A percentile compares a stretch with the other conserved stretches of the same genome.
Conservation (phyloP, 2,329 filamentous ascomycete species). For the Diplodia scrobiculata region DNA sequence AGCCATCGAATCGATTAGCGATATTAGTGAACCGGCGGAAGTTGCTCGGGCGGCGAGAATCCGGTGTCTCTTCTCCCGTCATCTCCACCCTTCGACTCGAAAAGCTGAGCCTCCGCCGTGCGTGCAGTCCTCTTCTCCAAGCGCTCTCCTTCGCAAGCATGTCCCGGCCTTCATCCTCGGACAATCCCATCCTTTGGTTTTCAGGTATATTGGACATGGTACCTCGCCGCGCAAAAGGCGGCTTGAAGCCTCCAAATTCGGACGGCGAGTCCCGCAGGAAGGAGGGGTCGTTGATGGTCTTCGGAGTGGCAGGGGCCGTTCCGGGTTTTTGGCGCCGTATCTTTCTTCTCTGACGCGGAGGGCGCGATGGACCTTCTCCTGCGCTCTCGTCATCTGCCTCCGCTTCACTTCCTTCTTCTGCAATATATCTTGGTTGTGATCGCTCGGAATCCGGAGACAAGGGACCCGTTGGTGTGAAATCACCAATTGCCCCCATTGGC, state of each 20-base stretch:
- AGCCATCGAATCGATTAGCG: conserved; percentile 40
- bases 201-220: conserved; percentile 55
- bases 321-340: conserved; percentile 61
- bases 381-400: conserved; percentile 82
- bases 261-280: conserved; percentile 50
- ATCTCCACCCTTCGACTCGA: conserved; percentile 41
- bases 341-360: conserved; percentile 61
- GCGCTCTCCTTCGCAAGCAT: conserved; percentile 50
- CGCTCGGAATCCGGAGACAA: conserved; percentile 54
- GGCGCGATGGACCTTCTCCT: conserved; percentile 61
- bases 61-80: conserved; percentile 38
- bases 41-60: conserved; percentile 48
- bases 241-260: conserved; percentile 44
- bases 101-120: conserved; percentile 27
- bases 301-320: conserved; percentile 66
- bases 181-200: conserved; percentile 51
- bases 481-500: conserved; percentile 44
- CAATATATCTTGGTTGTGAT: conserved; percentile 49
- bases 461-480: conserved; percentile 44
- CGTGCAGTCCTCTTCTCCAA: conserved; percentile 51
- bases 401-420: conserved; percentile 68
- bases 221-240: conserved; percentile 58
- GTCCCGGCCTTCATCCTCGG: conserved; percentile 55
- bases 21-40: conserved; percentile 51
- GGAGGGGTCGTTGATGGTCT: conserved; percentile 52